Evolutionary conservation across 176 grass and related monocot species (phyloP), one percentile per base, ranked within the genome.

Genomic region (Elymus sibiricus): DNA sequence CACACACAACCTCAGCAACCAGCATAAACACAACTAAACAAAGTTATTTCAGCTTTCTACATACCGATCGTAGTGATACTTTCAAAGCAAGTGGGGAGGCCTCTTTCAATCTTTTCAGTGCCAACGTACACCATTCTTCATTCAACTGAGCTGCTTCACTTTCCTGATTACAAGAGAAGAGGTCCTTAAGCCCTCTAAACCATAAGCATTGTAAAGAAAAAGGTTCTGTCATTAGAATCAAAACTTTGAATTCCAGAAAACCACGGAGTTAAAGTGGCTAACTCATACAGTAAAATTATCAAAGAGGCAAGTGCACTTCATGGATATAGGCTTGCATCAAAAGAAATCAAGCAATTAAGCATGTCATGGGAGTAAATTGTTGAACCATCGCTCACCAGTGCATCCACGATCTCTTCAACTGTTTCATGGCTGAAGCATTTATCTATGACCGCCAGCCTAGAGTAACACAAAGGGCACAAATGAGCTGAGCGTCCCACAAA

Each of bases 31-130:
- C 4, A 62, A 61, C 86, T 24, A 31, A 64, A n/a, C 27, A 26
- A 65, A 46, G 53, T 44, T 67, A 58, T 43, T 76, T 85, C 29
- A 25, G 47, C 70, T 74, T 72, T 34, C 25, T 87, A 86, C 86
- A 86, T 93, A 99, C 97, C 49, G 94, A 99, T 91, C 89, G 85
- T 64, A 99, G 73, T 73, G 97, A 87, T 72, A 96, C 94, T 77
- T 99, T 99, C 82, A 99, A 90, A 55, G 94, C 88, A 74, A 96
- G 81, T 28, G 97, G 97, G 83, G 93, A 96, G 47, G 97, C 94
- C 84, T 94, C 86, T 91, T 99, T 99, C 85, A 96, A 77, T 76
- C 93, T 90, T 82, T 96, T 99, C 31, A 99, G 84, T 39, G 97
- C 97, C 84, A 93, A 86, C 27, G 70, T 87, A 86, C 90, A 96